These are phyloP conservation scores for Tetrahymena borealis DNA, from an alignment of 73 alveolate species.

Conservation along the genomic window DNA sequence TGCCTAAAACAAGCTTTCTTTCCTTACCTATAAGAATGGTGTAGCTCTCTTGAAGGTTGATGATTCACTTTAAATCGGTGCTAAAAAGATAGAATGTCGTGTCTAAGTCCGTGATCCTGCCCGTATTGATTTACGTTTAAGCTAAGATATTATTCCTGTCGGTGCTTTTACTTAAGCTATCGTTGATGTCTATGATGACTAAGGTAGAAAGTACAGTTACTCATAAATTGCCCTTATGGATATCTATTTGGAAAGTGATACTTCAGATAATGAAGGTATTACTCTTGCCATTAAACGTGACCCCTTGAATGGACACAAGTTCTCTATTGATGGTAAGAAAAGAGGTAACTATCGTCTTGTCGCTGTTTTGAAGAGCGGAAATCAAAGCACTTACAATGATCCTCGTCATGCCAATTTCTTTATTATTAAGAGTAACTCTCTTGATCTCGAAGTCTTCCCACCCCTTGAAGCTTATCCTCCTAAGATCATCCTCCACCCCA, in stretches of 20 bases:
- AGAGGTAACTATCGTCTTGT: neutral
- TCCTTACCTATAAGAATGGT: neutral
- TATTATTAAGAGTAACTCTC: neutral
- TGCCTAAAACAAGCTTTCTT: neutral
- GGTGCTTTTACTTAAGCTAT: neutral
- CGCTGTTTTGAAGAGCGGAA: neutral
- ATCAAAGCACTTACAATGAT: neutral
- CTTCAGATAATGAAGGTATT: neutral
- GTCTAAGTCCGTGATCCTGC: neutral
- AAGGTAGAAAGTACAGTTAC: neutral
- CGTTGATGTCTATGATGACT: neutral
- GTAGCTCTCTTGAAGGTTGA: neutral
- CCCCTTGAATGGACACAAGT: neutral
- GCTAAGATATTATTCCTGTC: neutral
- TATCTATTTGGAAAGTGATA: neutral
- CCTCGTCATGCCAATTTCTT: neutral
- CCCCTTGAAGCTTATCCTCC: conserved; percentile 4
- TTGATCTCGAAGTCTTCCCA: neutral
- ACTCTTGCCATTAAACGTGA: neutral
- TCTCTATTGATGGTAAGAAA: neutral
- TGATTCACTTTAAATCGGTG: neutral
- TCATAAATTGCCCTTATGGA: neutral
- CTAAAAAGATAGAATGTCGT: neutral
- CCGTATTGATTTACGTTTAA: neutral
- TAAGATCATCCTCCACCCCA: neutral